These are phyloP conservation scores for Talaromyces pinophilus DNA, from an alignment of 2,329 filamentous ascomycete species.

Conservation along the genomic window DNA sequence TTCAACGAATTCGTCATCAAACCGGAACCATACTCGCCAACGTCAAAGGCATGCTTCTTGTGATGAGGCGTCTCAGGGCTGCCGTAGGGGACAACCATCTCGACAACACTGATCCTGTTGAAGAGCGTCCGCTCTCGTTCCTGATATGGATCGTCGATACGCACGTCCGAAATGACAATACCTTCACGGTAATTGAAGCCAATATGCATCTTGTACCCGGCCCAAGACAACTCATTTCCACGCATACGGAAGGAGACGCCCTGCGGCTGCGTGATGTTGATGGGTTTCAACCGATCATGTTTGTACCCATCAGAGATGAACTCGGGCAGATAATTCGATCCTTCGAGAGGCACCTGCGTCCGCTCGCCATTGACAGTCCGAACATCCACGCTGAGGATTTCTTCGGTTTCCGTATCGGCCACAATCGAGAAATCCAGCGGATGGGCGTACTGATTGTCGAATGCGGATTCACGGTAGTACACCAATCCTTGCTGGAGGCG, in stretches of 20 bases:
- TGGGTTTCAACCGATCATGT: conserved; percentile 74
- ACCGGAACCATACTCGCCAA: conserved; percentile 50
- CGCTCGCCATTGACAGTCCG: conserved; percentile 72
- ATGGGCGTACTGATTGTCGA: conserved; percentile 84
- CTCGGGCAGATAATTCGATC: conserved; percentile 59
- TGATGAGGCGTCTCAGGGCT: conserved; percentile 52
- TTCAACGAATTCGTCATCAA: conserved; percentile 52
- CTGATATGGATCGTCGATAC: conserved; percentile 72
- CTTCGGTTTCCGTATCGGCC: conserved; percentile 74
- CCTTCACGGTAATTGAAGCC: conserved; percentile 95
- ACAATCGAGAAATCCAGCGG: conserved; percentile 93
- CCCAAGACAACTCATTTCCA: conserved; percentile 76
- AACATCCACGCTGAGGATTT: conserved; percentile 81
- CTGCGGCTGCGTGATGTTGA: conserved; percentile 83
- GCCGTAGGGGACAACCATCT: conserved; percentile 85
- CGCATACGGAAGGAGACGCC: conserved; percentile 82
- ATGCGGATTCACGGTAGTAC: conserved; percentile 61
- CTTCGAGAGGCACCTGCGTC: conserved; percentile 64
- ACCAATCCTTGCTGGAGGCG: conserved; percentile 59
- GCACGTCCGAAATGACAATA: conserved; percentile 83
- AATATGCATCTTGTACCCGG: conserved; percentile 90
- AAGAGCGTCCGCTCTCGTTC: conserved; percentile 52
- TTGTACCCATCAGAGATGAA: conserved; percentile 75
- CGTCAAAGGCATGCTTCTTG: conserved; percentile 50
- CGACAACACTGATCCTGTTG: conserved; percentile 82